phyloP scores from a whole-genome alignment of 2,329 filamentous ascomycete species.

The Blumeriella jaapii region DNA sequence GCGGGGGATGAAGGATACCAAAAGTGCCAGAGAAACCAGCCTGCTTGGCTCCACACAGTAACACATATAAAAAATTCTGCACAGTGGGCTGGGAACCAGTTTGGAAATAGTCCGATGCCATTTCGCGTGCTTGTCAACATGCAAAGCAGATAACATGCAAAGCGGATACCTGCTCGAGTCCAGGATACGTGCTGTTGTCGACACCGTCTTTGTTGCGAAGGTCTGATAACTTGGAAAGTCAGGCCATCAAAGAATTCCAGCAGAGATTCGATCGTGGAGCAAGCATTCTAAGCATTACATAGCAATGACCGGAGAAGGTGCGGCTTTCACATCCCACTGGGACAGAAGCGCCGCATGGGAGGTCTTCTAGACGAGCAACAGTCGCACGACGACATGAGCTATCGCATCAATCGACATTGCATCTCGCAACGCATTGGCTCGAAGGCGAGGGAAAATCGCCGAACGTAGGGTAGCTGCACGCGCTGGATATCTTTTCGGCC shows the following conservation, averaged over 20 bases:
- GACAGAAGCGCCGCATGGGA: slow-evolving; percentile 7
- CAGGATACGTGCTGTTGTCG: slow-evolving; percentile 7
- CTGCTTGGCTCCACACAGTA: slow-evolving; percentile 6
- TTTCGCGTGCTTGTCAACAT: slow-evolving; percentile 19
- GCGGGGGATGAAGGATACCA: slow-evolving; percentile 1
- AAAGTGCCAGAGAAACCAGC: slow-evolving; percentile 2
- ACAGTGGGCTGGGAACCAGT: slow-evolving; percentile 1
- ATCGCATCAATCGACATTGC: slow-evolving; percentile 9
- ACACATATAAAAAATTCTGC: background rate
- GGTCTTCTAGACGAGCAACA: slow-evolving; percentile 8
- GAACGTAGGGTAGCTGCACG: slow-evolving; percentile 10
- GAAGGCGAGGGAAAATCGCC: slow-evolving; percentile 6
- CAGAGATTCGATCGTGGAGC: slow-evolving; percentile 3
- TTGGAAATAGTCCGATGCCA: slow-evolving; percentile 5
- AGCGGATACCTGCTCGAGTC: slow-evolving; percentile 14
- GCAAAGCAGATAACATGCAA: slow-evolving; percentile 16
- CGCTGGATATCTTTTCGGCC: slow-evolving; percentile 2
- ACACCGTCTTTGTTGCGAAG: slow-evolving; percentile 1
- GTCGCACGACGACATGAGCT: slow-evolving; percentile 7
- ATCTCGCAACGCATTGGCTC: slow-evolving; percentile 11
- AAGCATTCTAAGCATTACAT: slow-evolving; percentile 9
- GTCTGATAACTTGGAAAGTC: background rate
- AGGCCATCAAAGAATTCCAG: background rate
- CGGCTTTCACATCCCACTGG: slow-evolving; percentile 5
- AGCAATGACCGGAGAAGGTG: slow-evolving; percentile 7